Percentiles rank a stretch among this genome's conserved stretches.
phyloP scores from a whole-genome alignment of 352 stramenopile genomes.

The Globisporangium solare region DNA sequence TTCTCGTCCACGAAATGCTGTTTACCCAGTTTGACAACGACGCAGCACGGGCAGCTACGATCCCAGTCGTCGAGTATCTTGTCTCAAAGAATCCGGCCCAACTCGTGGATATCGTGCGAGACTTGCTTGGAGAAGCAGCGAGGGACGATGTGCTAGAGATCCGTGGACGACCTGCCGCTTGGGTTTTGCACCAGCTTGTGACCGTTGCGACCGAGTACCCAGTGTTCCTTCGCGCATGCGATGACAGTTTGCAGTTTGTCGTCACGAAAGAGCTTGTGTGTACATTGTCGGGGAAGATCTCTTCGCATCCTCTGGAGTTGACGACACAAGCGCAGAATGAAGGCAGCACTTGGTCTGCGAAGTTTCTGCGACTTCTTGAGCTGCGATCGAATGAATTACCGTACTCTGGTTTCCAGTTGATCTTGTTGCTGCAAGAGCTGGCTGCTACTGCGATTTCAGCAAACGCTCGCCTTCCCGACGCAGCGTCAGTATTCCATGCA shows the following conservation, averaged over 20 bases:
- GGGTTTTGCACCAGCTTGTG: constrained; percentile 26
- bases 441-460: not conserved
- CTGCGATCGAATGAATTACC: constrained; percentile 31
- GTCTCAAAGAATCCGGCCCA: constrained; percentile 31
- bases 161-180: not conserved
- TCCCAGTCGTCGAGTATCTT: constrained; percentile 40
- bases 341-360: not conserved
- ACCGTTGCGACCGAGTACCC: constrained; percentile 28
- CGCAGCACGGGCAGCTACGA: constrained; percentile 8
- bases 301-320: not conserved
- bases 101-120: constrained; percentile 41
- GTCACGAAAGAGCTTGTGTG: constrained; percentile 44
- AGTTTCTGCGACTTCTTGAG: constrained; percentile 26
- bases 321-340: constrained; percentile 9
- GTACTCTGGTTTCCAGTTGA: constrained; percentile 39
- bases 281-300: constrained; percentile 23
- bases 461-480: constrained; percentile 9
- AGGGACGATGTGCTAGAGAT: not conserved
- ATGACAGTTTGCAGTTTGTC: constrained; percentile 64
- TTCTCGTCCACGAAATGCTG: constrained; percentile 36
- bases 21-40: constrained; percentile 5
- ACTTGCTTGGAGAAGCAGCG: constrained; percentile 29
- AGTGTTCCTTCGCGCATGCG: constrained; percentile 31
- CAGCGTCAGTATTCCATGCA: constrained; percentile 33
- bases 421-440: constrained; percentile 41